phyloP scores from a whole-genome alignment of 306 rosid species.

The Spatholobus suberectus region DNA sequence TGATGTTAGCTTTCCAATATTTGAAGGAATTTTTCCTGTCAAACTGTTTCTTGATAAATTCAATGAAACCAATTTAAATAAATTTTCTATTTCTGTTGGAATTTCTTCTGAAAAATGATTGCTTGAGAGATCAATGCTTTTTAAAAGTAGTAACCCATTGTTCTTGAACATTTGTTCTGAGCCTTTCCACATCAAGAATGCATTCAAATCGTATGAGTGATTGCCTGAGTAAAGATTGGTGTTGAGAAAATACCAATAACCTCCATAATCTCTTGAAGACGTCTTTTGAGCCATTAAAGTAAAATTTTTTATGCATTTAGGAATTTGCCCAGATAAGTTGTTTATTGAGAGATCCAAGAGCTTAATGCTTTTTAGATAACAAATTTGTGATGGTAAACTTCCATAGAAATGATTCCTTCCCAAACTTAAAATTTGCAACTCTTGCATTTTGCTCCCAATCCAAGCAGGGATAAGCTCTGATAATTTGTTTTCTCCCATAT shows the following conservation, averaged over 20 bases:
- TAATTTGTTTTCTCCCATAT: conserved; percentile 23
- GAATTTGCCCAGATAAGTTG: background rate
- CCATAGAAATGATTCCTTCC: background rate
- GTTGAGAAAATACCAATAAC: no score
- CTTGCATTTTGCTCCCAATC: background rate
- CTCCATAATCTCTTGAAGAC: no score
- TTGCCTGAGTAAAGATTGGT: no score
- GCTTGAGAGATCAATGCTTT: conserved; percentile 31
- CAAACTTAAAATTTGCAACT: background rate
- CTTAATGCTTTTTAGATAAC: background rate
- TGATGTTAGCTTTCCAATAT: background rate
- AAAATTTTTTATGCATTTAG: background rate
- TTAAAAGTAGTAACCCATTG: background rate
- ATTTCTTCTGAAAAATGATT: conserved; percentile 1
- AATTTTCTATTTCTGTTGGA: background rate
- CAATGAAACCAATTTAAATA: conserved; percentile 5
- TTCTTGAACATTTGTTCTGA: background rate
- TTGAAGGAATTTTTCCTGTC: background rate
- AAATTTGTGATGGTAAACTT: conserved; percentile 3
- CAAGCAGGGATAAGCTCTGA: background rate
- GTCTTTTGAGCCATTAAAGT: background rate
- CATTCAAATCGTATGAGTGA: no score
- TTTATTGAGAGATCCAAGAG: background rate
- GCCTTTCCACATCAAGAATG: conserved; percentile 38
- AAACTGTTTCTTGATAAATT: conserved; percentile 41